Base-by-base conservation (phyloP, 805 yeast genomes). In the Monosporozyma yasuniensis region DNA sequence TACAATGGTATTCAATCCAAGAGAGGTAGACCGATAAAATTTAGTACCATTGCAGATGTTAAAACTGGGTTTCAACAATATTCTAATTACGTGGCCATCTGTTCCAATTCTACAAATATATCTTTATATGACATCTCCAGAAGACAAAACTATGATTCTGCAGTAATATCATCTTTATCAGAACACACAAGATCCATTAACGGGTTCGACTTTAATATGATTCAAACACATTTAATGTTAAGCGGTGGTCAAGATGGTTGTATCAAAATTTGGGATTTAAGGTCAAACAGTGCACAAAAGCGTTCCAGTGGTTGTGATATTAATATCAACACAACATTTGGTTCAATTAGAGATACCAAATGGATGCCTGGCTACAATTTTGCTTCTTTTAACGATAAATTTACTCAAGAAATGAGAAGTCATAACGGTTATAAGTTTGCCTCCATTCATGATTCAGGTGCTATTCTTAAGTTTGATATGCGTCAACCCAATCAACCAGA, bases 361-460 rank as follows among this genome's bases (percentile, higher is more conserved):
- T 78, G 77, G 67, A 71, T 76, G 56, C 81, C 80, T 9, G 45
- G 53, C 27, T 54, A 61, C 44, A 58, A 54, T 44, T 61, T 56
- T 49, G 76, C 69, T 12, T 35, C 46, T 2, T 16, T 37, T 14
- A 46, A 35, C n/a, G 47, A 47, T 22, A 42, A 27, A 23, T 43
- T 25, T 21, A 25, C 37, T 11, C 22, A 19, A 7, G 32, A 44
- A 18, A 18, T 25, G 56, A 74, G 79, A 25, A 52, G 50, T 16
- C 51, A 55, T 30, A 48, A 57, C 5, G 67, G 77, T 3, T 72
- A 77, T 52, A 74, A 76, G 39, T 72, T 91, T 47, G 84, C 89
- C 2, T 81, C 90, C 1, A 88, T 87, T 7, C 91, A 86, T 65
- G 98, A 93, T 64, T 80, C 87, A 1, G 99, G 99, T 14, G 78